These are phyloP conservation scores for Hanseniaspora vineae DNA, from an alignment of 805 yeast species.

Conservation along the genomic window DNA sequence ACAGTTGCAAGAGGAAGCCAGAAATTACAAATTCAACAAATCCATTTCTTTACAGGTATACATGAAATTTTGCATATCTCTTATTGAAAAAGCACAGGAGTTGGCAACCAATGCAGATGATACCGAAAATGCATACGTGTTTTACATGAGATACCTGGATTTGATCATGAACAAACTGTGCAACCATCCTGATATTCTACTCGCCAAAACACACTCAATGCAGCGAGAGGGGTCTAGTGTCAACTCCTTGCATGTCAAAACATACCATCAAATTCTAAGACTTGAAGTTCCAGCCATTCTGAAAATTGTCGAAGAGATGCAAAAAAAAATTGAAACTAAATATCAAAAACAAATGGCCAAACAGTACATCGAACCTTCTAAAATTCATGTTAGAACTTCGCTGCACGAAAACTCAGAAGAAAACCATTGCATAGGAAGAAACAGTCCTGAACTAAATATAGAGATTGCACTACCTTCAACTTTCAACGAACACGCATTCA, in stretches of 20 bases:
- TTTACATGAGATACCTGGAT: slow-evolving; percentile 48
- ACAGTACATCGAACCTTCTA: neutral
- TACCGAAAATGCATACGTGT: slow-evolving; percentile 37
- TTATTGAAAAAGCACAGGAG: slow-evolving; percentile 32
- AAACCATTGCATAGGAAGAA: too few species aligned
- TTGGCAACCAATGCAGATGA: slow-evolving; percentile 25
- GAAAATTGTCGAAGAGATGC: slow-evolving; percentile 18
- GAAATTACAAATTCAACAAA: slow-evolving; percentile 39
- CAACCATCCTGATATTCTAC: slow-evolving; percentile 15
- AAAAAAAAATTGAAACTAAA: slow-evolving; percentile 10
- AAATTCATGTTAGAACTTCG: neutral
- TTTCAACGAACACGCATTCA: neutral
- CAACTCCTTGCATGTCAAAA: slow-evolving; percentile 6
- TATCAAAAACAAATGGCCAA: neutral
- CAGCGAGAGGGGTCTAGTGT: neutral
- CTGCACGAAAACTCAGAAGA: too few species aligned
- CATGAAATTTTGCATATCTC: slow-evolving; percentile 36
- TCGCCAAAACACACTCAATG: neutral
- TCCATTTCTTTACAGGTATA: slow-evolving; percentile 39
- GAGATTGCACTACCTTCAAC: neutral
- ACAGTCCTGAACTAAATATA: too few species aligned
- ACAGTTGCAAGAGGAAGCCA: slow-evolving; percentile 34
- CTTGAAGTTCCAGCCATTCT: slow-evolving; percentile 23
- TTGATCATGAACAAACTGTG: slow-evolving; percentile 20
- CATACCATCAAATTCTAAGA: slow-evolving; percentile 16